phyloP scores from a whole-genome alignment of 768 basidiomycete species.

The Boletus rufocinnamomeus region DNA sequence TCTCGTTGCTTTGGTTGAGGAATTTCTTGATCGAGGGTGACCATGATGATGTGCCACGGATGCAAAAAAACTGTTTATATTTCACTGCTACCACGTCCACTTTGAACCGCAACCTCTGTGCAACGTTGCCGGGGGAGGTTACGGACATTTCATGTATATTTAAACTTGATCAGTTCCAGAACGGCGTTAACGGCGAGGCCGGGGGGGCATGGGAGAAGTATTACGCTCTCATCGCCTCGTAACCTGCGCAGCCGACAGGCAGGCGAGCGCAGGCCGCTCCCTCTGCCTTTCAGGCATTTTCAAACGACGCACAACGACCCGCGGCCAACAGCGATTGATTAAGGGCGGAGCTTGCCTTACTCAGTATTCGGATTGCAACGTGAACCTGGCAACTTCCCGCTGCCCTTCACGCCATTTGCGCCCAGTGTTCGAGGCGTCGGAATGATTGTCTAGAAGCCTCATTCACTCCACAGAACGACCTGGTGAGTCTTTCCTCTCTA shows the following conservation, averaged over 20 bases:
- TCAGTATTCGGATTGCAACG: constrained; percentile 16
- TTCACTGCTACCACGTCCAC: background rate
- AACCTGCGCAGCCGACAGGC: constrained; percentile 11
- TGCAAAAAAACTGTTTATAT: background rate
- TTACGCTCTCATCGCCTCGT: constrained; percentile 8
- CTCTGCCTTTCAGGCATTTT: constrained; percentile 7
- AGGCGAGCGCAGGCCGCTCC: constrained; percentile 12
- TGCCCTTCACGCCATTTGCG: constrained; percentile 26
- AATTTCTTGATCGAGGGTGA: constrained; percentile 8
- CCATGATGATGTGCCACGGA: constrained; percentile 3
- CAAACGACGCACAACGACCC: constrained; percentile 6
- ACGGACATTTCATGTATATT: background rate
- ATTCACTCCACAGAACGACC: constrained; percentile 13
- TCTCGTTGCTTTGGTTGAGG: constrained; percentile 9
- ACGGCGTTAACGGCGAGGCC: constrained; percentile 12
- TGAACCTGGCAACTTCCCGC: constrained; percentile 13
- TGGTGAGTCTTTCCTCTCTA: constrained; percentile 16
- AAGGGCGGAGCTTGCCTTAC: constrained; percentile 23
- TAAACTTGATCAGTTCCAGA: constrained; percentile 6
- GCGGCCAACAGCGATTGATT: constrained; percentile 12
- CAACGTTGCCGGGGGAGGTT: background rate
- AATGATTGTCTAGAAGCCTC: constrained; percentile 29
- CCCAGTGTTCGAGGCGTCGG: constrained; percentile 5
- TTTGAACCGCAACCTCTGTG: background rate
- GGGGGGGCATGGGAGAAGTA: constrained; percentile 7